Conservation (phyloP, 768 basidiomycete genomes). For the Austroboletus festivus region DNA sequence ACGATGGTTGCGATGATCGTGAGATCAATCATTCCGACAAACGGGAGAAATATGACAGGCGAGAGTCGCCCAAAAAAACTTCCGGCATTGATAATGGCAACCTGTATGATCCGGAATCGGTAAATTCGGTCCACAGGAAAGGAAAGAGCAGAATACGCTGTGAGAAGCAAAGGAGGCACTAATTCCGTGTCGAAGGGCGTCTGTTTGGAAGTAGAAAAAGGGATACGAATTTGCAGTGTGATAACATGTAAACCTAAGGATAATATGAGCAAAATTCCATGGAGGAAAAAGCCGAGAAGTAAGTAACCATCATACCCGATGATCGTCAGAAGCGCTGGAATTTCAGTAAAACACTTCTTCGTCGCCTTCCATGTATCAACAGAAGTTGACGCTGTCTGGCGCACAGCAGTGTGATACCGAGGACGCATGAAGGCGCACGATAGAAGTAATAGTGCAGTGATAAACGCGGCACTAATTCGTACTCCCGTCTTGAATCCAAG, state of each 20-base stretch:
- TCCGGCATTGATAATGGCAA: slow-evolving; percentile 52
- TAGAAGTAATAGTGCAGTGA: slow-evolving; percentile 35
- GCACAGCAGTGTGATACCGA: slow-evolving; percentile 19
- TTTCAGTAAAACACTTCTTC: slow-evolving; percentile 22
- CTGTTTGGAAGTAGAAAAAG: slow-evolving; percentile 57
- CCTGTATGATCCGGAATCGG: slow-evolving; percentile 25
- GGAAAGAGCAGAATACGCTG: slow-evolving; percentile 33
- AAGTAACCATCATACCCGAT: slow-evolving; percentile 13
- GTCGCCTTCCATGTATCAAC: slow-evolving; percentile 15
- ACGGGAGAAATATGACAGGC: slow-evolving; percentile 38
- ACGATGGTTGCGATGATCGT: slow-evolving; percentile 34
- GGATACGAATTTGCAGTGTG: slow-evolving; percentile 47
- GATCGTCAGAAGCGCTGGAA: slow-evolving; percentile 25
- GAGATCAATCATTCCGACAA: slow-evolving; percentile 44
- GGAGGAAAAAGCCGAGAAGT: neutral
- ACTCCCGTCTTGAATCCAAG: slow-evolving; percentile 44
- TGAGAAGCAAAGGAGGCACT: slow-evolving; percentile 49
- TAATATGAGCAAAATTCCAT: neutral
- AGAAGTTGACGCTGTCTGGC: neutral
- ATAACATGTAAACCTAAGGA: slow-evolving; percentile 27
- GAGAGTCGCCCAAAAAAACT: slow-evolving; percentile 47
- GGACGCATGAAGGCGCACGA: slow-evolving; percentile 39
- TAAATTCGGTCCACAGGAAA: neutral
- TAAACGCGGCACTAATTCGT: slow-evolving; percentile 39
- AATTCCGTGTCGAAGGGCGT: slow-evolving; percentile 49